These are phyloP conservation scores for Pleurostoma richardsiae DNA, from an alignment of 2,329 filamentous ascomycete species.

Conservation along the genomic window DNA sequence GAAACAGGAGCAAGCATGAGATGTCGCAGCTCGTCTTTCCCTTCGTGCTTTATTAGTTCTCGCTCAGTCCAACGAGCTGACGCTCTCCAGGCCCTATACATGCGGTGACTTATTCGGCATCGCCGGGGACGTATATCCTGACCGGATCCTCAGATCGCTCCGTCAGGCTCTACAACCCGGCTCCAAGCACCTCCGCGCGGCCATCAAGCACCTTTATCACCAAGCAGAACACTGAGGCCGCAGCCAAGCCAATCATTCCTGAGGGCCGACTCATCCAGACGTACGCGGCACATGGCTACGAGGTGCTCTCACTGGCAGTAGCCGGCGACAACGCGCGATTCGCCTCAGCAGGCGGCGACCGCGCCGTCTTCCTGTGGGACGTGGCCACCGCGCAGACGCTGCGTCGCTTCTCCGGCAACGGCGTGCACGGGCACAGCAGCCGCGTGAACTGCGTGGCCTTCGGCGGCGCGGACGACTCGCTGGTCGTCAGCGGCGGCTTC, in stretches of 20 bases:
- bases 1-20: not conserved
- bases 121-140: constrained; percentile 71
- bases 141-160: constrained; percentile 81
- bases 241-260: constrained; percentile 27
- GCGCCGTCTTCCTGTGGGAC: constrained; percentile 91
- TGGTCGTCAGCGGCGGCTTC: constrained; percentile 69
- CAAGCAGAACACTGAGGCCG: constrained; percentile 30
- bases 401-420: constrained; percentile 62
- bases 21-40: not conserved
- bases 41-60: not conserved
- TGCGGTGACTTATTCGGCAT: constrained; percentile 67
- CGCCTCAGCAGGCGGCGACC: constrained; percentile 83
- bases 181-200: constrained; percentile 32
- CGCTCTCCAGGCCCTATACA: constrained; percentile 59
- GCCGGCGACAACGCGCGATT: constrained; percentile 76
- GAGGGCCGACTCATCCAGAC: constrained; percentile 71
- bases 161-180: constrained; percentile 81
- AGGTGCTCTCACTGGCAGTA: constrained; percentile 77
- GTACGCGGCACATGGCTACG: constrained; percentile 87
- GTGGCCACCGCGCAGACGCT: constrained; percentile 75
- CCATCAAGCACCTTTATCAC: constrained; percentile 18
- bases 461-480: constrained; percentile 67
- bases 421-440: constrained; percentile 56
- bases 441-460: constrained; percentile 77
- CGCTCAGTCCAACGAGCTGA: not conserved